Percentiles rank a stretch among this genome's conserved stretches.
phyloP scores from a whole-genome alignment of 2,329 filamentous ascomycete species.

The Colletotrichum cuscutae region DNA sequence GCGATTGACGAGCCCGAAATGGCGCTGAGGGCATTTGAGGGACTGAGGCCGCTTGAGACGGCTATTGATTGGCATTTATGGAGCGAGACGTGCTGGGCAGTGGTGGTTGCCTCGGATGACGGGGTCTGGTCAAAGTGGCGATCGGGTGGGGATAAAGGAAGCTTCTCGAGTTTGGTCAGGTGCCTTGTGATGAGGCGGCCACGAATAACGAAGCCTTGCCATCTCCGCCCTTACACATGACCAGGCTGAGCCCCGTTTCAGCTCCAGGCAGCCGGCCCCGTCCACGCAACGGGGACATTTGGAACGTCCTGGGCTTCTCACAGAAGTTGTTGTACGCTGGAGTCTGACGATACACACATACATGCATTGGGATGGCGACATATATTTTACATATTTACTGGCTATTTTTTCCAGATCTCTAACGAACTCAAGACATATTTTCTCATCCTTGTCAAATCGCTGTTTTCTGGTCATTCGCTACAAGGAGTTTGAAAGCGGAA shows the following conservation, averaged over 20 bases:
- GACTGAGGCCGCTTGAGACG: slow-evolving; percentile 17
- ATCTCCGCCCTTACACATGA: neutral
- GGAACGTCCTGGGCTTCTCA: slow-evolving; percentile 31
- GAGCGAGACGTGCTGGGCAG: slow-evolving; percentile 31
- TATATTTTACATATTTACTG: slow-evolving; percentile 1
- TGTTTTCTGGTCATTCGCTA: slow-evolving; percentile 22
- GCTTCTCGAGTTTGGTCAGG: slow-evolving; percentile 1
- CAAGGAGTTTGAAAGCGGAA: neutral
- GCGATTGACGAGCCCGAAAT: slow-evolving; percentile 20
- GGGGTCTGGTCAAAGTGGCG: neutral
- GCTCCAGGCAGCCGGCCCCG: neutral
- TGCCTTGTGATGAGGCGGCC: slow-evolving; percentile 4
- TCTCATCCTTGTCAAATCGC: neutral
- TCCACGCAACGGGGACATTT: slow-evolving; percentile 24
- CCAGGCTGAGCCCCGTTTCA: neutral
- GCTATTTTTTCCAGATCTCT: neutral
- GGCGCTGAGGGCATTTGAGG: slow-evolving; percentile 27
- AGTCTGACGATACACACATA: slow-evolving; percentile 37
- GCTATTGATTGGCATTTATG: slow-evolving; percentile 32
- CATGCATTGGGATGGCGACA: slow-evolving; percentile 35
- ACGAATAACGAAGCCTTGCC: neutral
- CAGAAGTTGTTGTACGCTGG: slow-evolving; percentile 34
- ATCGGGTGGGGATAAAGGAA: neutral
- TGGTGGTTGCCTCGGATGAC: slow-evolving; percentile 7
- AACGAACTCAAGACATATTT: slow-evolving; percentile 16